Evolutionary conservation across 2,329 filamentous ascomycete species (phyloP).

Genomic region (Aspergillus awamori): DNA sequence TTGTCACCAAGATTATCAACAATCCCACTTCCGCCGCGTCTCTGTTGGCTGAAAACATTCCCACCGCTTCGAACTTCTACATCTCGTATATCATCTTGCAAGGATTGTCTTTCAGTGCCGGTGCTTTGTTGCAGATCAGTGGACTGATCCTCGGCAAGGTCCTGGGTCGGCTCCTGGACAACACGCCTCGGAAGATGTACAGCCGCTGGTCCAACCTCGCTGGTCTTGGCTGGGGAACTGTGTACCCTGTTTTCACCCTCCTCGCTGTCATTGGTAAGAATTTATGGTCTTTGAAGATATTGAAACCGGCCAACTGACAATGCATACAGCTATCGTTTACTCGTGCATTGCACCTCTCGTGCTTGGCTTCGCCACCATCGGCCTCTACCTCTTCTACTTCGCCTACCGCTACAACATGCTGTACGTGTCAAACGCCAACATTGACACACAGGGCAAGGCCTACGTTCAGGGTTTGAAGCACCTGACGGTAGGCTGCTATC

Average conservation of each 20-base stretch:
- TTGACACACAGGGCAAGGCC: constrained; percentile 85
- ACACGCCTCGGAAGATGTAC: constrained; percentile 79
- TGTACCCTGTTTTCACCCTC: constrained; percentile 79
- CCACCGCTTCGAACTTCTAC: constrained; percentile 89
- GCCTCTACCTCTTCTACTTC: constrained; percentile 79
- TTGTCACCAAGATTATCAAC: constrained; percentile 63
- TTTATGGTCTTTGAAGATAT: constrained; percentile 10
- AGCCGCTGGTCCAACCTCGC: constrained; percentile 73
- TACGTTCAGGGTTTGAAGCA: constrained; percentile 89
- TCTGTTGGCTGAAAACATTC: constrained; percentile 73
- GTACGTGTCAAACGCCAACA: constrained; percentile 77
- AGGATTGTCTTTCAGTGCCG: constrained; percentile 76
- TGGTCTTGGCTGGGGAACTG: constrained; percentile 79
- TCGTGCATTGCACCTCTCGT: constrained; percentile 84
- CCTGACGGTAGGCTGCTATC: constrained; percentile 79
- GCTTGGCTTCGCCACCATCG: constrained; percentile 77
- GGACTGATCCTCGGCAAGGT: constrained; percentile 75
- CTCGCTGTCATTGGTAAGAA: constrained; percentile 74
- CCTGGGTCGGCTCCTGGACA: constrained; percentile 73
- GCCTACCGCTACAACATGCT: constrained; percentile 90
- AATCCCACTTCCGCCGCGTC: constrained; percentile 64
- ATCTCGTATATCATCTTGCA: constrained; percentile 94
- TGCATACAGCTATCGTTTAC: constrained; percentile 71
- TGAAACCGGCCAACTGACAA: not conserved
- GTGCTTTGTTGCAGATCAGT: constrained; percentile 71